Percentiles rank a stretch among this genome's conserved stretches.
Evolutionary conservation across 1,284 basidiomycete species (phyloP).

Genomic region (Vanrija sp.): DNA sequence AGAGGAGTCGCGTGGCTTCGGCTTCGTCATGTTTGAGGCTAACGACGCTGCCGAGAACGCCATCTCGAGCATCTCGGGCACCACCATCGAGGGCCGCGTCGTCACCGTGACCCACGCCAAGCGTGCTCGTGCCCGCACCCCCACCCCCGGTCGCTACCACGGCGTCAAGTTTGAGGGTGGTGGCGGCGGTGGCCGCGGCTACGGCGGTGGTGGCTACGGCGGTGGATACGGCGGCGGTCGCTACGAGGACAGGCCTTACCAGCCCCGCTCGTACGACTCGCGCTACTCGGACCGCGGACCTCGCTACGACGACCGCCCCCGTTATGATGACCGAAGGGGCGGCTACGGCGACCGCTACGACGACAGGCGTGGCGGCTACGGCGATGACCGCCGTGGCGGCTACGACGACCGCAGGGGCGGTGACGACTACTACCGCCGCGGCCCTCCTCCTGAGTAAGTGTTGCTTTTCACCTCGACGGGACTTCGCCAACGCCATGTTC

Average conservation of each 20-base stretch:
- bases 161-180: slow-evolving; percentile 54
- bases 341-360: slow-evolving; percentile 38
- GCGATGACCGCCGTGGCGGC: slow-evolving; percentile 42
- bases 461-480: slow-evolving; percentile 7
- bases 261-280: slow-evolving; percentile 47
- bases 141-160: slow-evolving; percentile 91
- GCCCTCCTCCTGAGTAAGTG: slow-evolving; percentile 30
- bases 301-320: slow-evolving; percentile 56
- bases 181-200: slow-evolving; percentile 54
- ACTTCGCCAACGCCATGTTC: background rate
- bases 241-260: slow-evolving; percentile 44
- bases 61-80: slow-evolving; percentile 74
- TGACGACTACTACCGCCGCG: slow-evolving; percentile 55
- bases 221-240: slow-evolving; percentile 25
- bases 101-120: slow-evolving; percentile 88
- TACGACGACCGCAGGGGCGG: slow-evolving; percentile 50
- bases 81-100: slow-evolving; percentile 79
- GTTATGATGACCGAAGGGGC: slow-evolving; percentile 52
- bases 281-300: slow-evolving; percentile 43
- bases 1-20: slow-evolving; percentile 88
- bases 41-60: slow-evolving; percentile 84
- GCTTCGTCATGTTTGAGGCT: slow-evolving; percentile 92
- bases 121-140: slow-evolving; percentile 87
- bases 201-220: slow-evolving; percentile 15
- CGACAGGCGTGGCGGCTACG: slow-evolving; percentile 43